Percentiles rank a stretch among this genome's conserved stretches.
Evolutionary conservation across 2,329 filamentous ascomycete genomes (phyloP).

Genomic region (Lecanicillium sp.): DNA sequence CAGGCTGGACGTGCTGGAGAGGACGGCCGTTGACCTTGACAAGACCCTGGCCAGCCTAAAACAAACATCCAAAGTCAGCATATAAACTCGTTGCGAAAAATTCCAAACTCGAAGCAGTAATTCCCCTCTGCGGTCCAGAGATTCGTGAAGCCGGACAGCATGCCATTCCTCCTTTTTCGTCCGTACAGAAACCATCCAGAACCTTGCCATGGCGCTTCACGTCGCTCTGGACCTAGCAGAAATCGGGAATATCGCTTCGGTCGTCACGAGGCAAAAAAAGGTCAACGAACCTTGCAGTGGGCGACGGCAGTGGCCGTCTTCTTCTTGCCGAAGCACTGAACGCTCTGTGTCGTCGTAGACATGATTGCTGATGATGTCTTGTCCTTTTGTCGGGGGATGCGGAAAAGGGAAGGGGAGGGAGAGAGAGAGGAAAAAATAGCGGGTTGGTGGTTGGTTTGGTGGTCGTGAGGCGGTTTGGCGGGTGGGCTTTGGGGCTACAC

Average conservation of each 20-base stretch:
- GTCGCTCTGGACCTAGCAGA: too few species aligned
- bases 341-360: constrained; percentile 69
- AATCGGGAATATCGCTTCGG: too few species aligned
- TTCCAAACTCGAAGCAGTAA: too few species aligned
- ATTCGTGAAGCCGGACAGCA: too few species aligned
- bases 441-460: constrained; percentile 13
- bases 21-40: constrained; percentile 99
- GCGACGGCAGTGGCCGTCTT: constrained; percentile 85
- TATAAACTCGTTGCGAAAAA: constrained; percentile 5
- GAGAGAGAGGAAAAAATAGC: constrained; percentile 6
- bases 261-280: too few species aligned
- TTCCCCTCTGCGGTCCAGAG: too few species aligned
- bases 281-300: constrained; percentile 84
- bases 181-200: too few species aligned
- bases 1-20: constrained; percentile 86
- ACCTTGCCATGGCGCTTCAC: too few species aligned
- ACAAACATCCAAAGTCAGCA: constrained; percentile 19
- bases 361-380: constrained; percentile 47
- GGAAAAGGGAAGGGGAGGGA: constrained; percentile 4
- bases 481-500: constrained; percentile 1
- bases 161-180: too few species aligned
- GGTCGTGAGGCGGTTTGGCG: constrained; percentile 7
- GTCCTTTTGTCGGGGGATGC: constrained; percentile 1
- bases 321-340: constrained; percentile 99
- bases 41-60: constrained; percentile 55